Base-by-base conservation (phyloP, 345 rosid species). In the thale cress (Arabidopsis thaliana) region DNA sequence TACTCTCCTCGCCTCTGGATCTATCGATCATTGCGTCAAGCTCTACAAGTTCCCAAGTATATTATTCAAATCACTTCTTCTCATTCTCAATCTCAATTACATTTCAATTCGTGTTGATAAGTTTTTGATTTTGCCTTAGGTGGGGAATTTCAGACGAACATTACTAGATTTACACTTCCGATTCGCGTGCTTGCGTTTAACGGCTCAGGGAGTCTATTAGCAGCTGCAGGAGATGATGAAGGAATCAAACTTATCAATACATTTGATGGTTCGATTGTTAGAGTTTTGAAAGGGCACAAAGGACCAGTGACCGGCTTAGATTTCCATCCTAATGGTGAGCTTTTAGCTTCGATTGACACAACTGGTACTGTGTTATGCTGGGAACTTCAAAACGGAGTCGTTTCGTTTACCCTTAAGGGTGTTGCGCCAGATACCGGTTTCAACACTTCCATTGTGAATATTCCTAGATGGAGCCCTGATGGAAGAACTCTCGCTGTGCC, bases 201-300 rank as follows among this genome's bases (percentile, higher is more conserved):
- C 72, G 87, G 85, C 64, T 90, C 98, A 0, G 97, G 98, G 37
- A 92, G 91, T 85, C 75, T 95, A 84, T 70, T 95, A 67, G 99
- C 97, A 13, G 93, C 99, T 33, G 97, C 97, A 53, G 99, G 99
- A 60, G 99, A 95, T 74, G 99, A 92, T 61, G 99, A 95, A 72
- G 99, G 98, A 28, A 86, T 95, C 81, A 95, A 95, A 70, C 93
- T 95, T 51, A 86, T 95, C 75, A 90, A 95, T 57, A 90, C 96
- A 4, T 80, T 92, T 41, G 99, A 95, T 83, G 98, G 99, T 24
- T 87, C 97, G 1, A 92, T 95, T 71, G 90, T 93, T 5, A 87
- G 96, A 81, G 96, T 95, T 46, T 84, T 95, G 11, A 95, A 89
- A 84, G 91, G 90, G 16, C 97, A 95, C 62, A 90, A 81, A 82